Base-by-base conservation (phyloP, 169 alveolate species). In the Condylostoma magnum region DNA sequence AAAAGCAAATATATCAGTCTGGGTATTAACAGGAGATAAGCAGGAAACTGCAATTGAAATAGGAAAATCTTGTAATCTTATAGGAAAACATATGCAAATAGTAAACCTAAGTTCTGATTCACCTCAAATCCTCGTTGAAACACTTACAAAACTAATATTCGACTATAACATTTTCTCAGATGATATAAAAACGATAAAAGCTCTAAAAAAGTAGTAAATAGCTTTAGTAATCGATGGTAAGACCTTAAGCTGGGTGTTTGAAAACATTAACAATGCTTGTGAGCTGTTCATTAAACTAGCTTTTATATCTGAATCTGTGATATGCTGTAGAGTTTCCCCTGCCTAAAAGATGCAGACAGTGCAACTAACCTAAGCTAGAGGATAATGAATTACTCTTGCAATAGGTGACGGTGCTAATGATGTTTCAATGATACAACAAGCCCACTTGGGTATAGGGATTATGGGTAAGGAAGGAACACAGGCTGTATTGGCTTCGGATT, bases 331-430 rank as follows among this genome's bases (percentile, higher is more conserved):
- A 57, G 84, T 77, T 20, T 57, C 76, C 10, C 84, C 84, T 18
- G 65, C 67, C 22, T 74, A 76, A 50, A 75, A 75, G 55, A 50
- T 65, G 47, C 36, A 65, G 36, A 27, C 70, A 12, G 89, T 82
- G 31, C 71, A 51, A 54, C 36, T 77, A 33, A 67, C 75, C 20
- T 72, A 73, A 53, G 12, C 31, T 18, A 10, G 63, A 28, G 57
- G 81, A 52, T 53, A 33, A 58, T 85, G 92, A 4, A 84, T 87
- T 20, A 82, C 94, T 75, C 52, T 86, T 54, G 97, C 98, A 30
- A 87, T 95, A 28, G 99, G 99, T n/a, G 99, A 98, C 83, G 99
- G 99, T 6, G 99, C 99, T 15, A 97, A 98, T 92, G 99, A 98
- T 87, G 99, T 97, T 33, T 97, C 97, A 34, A 98, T 98, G 99